A percentile compares a stretch with the other conserved stretches of the same genome.
phyloP scores from a whole-genome alignment of 768 basidiomycete species.

The Cystofilobasidium bisporidii region DNA sequence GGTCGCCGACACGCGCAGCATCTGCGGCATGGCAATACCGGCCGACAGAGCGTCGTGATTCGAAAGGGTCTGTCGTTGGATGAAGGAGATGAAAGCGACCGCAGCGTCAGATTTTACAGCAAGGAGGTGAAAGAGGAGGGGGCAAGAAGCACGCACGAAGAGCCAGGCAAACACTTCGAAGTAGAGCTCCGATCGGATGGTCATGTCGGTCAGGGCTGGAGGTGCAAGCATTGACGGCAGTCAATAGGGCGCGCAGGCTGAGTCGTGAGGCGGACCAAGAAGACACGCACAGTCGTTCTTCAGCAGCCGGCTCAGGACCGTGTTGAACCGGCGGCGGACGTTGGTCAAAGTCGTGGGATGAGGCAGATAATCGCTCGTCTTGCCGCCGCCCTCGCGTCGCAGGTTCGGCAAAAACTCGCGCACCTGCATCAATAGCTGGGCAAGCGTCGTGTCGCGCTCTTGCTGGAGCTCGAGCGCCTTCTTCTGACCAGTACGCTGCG shows the following conservation, averaged over 20 bases:
- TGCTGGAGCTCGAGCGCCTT: conserved; percentile 67
- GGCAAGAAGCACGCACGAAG: conserved; percentile 52
- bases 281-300: conserved; percentile 24
- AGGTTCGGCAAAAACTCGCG: conserved; percentile 77
- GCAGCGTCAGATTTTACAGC: not conserved
- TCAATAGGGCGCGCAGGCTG: not conserved
- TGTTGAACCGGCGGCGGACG: conserved; percentile 77
- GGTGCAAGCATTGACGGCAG: not conserved
- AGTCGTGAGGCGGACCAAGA: not conserved
- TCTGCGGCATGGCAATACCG: conserved; percentile 96
- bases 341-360: conserved; percentile 87
- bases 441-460: conserved; percentile 63
- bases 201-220: conserved; percentile 73
- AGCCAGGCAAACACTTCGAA: conserved; percentile 87
- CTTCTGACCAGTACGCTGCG: conserved; percentile 65
- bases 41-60: conserved; percentile 85
- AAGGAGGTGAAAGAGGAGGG: not conserved
- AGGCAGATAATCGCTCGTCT: conserved; percentile 68
- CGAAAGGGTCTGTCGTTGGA: conserved; percentile 66
- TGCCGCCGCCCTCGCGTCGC: conserved; percentile 62
- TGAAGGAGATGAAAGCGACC: not conserved
- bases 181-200: conserved; percentile 71
- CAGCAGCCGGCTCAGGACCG: conserved; percentile 9
- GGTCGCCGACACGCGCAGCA: conserved; percentile 67
- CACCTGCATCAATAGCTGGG: conserved; percentile 57